Base-by-base conservation (phyloP, 305 asterid species). In the Fraxinus platypoda region DNA sequence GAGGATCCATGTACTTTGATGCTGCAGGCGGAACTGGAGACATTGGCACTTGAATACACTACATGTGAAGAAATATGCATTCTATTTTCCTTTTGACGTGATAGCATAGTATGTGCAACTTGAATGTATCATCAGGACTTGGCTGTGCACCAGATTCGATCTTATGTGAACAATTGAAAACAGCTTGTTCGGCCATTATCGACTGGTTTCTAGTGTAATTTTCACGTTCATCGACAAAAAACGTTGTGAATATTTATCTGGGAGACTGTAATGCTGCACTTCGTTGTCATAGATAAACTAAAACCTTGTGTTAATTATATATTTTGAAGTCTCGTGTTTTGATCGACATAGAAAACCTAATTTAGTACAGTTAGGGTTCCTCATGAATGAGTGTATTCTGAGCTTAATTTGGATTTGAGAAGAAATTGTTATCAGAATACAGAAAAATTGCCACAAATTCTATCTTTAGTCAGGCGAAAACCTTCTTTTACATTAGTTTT, bases 21-120 rank as follows among this genome's bases (percentile, higher is more conserved):
- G 84, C 74, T 11, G 15, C 81, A 28, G 80, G 77, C 46, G 87
- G 84, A n/a, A 81, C 76, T 2, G 78, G 75, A 13, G 77, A 73
- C 21, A 30, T 7, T 15, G 78, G 57, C 73, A 84, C 77, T 73
- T 81, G 78, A 77, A 28, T 79, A 28, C 34, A 17, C 72, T 1
- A 6, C 21, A 21, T 38, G 26, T 33, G 62, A n/a, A 46, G 34
- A 28, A 70, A 8, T 70, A 15, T 30, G 75, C 25, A 30, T 70
- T 70, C 35, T 9, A 19, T 70, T 30, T 70, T 68, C 37, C 21
- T 4, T 70, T 13, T 30, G 41, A 70, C 41, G 4, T 30, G 75
- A 28, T 68, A 66, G 37, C 31, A 64, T 64, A 66, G 73, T 66
- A 25, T 66, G 73, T 66, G 38, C 38, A 30, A 70, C 75, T 28